phyloP scores from a whole-genome alignment of 2,329 filamentous ascomycete genomes.

The Paecilomyces sp. region DNA sequence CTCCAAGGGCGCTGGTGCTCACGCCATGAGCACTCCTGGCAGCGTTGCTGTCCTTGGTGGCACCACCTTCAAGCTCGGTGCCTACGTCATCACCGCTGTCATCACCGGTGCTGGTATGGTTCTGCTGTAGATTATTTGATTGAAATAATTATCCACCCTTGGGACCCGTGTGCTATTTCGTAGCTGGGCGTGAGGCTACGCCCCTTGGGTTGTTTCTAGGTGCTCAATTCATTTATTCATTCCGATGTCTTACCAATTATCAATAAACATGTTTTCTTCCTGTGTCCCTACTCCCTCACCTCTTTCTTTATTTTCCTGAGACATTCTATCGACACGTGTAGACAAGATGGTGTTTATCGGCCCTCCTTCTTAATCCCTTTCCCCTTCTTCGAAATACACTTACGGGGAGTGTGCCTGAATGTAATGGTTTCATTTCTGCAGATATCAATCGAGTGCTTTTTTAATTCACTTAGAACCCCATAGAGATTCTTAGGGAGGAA shows the following conservation, averaged over 20 bases:
- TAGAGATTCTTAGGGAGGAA: no score
- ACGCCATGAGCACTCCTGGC: slow-evolving; percentile 19
- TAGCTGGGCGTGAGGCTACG: neutral
- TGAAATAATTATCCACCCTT: neutral
- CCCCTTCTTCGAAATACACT: no score
- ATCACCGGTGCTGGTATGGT: slow-evolving; percentile 41
- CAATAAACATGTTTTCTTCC: neutral
- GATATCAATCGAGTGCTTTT: no score
- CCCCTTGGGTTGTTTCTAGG: neutral
- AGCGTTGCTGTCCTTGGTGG: slow-evolving; percentile 22
- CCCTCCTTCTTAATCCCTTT: no score
- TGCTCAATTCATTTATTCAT: neutral
- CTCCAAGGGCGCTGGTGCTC: slow-evolving; percentile 25
- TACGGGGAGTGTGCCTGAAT: no score
- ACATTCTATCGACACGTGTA: no score
- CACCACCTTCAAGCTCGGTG: slow-evolving; percentile 34
- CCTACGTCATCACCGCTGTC: slow-evolving; percentile 37
- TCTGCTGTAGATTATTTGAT: slow-evolving; percentile 30
- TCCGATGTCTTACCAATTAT: neutral
- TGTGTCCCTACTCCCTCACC: no score
- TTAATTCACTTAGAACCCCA: no score
- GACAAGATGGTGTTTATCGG: no score
- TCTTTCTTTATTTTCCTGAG: no score
- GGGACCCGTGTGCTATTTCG: neutral
- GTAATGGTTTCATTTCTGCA: no score